Evolutionary conservation across 257 asterid genomes (phyloP), one percentile per base, ranked within the genome.

Genomic region (Gardenia jasminoides): DNA sequence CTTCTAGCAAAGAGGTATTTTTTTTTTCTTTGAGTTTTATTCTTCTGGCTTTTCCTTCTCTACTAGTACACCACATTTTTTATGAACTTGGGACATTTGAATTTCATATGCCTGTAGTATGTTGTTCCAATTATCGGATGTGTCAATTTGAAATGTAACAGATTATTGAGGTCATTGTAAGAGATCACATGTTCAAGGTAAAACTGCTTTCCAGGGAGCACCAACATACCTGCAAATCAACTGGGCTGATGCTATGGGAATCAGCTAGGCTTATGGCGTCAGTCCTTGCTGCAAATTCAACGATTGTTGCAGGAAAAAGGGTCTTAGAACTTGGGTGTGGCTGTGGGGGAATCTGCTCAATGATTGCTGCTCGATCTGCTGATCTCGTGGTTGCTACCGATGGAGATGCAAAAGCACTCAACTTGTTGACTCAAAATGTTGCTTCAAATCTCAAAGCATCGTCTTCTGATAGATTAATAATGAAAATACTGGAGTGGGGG

Each of bases 231-330:
- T 96, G 99, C 87, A 76, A 88, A 75, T 93, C 99, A 71, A 96
- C 99, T 13, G 98, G 99, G 76, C 83, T 93, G 82, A 96, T 96
- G 97, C 89, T 96, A 54, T 96, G 99, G 99, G 99, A 93, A 86
- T 92, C 98, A 65, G 97, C 99, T 43, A 83, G 88, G 79, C 76
- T 96, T 70, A 96, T 96, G 98, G 97, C 97, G 50, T 86, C 91
- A 1, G 70, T 93, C 68, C 92, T 96, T 5, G 93, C 98, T 22
- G 83, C 92, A 77, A 91, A 93, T 79, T 92, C 50, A 15, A 70
- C 78, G 15, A 90, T 93, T 26, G 87, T 90, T 73, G 73, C 94
- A 2, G 90, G 92, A 44, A 93, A 86, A 82, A 87, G 87, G 73
- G 95, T 96, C 52, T 81, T 96, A 71, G 99, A 96, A 81, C 92